Base-by-base conservation (phyloP, 257 asterid species). In the Solanum sparsipilum region DNA sequence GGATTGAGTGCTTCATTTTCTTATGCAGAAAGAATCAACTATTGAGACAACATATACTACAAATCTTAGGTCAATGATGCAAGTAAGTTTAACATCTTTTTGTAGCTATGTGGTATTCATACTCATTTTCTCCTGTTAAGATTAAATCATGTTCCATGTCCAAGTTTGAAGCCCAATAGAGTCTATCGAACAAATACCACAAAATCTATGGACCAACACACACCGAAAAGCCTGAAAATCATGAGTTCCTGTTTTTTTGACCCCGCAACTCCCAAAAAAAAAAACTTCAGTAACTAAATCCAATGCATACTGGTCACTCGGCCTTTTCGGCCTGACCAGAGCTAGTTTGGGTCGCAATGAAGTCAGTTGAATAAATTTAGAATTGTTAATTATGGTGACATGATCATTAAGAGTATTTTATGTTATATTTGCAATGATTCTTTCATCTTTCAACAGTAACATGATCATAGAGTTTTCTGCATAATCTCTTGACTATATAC, bases 1-100 rank as follows among this genome's bases (percentile, higher is more conserved):
- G 12, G 12, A 48, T 82, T 82, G 71, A 82, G 38, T 84, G 87
- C 79, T 75, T 38, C 32, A 74, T 83, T 60, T 34, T 70, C 29
- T n/a, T 41, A 23, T 79, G 91, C 96, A 96, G 99, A 94, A 91
- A 91, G 98, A 93, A 87, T 93, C 98, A 73, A 96, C 95, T 52
- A 83, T 95, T 48, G 93, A 91, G 90, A 95, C 98, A 35, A 96
- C 98, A 6, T 96, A 95, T 87, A 92, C 99, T 27, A 91, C 98
- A 20, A 96, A 96, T 89, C 87, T 92, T n/a, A 94, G 93, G 84
- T 94, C 99, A 27, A 96, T 96, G 99, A 95, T 96, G 99, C 98
- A 96, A 95, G 99, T 93, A 92, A 83, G 92, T 86, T 67, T 73
- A 39, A 39, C 36, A 32, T 90, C 71, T 68, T 34, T 74, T 63